Percentiles rank a stretch among this genome's conserved stretches.
Evolutionary conservation across 352 stramenopile species (phyloP).

Genomic region (Peronospora belbahrii): DNA sequence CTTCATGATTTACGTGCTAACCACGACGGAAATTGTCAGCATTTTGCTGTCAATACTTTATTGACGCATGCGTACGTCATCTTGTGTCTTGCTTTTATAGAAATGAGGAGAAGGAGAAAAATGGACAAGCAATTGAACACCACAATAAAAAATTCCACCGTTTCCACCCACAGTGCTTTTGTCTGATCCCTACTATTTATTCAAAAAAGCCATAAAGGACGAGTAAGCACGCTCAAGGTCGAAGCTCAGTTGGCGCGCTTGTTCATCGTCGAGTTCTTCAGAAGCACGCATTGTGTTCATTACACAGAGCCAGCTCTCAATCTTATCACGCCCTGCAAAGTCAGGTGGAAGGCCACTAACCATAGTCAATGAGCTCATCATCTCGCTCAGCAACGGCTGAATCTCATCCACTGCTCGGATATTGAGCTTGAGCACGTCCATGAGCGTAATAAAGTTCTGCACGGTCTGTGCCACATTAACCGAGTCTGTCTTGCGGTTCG

Average conservation of each 20-base stretch:
- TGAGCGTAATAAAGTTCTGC: constrained; percentile 97
- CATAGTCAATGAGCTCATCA: constrained; percentile 92
- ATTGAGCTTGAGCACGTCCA: constrained; percentile 97
- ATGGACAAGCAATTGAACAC: constrained; percentile 22
- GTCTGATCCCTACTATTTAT: constrained; percentile 37
- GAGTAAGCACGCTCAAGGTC: constrained; percentile 94
- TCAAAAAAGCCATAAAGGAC: constrained; percentile 89
- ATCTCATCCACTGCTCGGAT: constrained; percentile 96
- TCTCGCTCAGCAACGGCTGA: constrained; percentile 93
- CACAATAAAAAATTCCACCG: constrained; percentile 28
- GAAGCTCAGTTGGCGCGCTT: constrained; percentile 92
- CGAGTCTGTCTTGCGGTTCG: constrained; percentile 75
- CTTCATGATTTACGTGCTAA: constrained; percentile 5
- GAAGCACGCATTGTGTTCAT: constrained; percentile 95
- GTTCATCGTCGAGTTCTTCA: constrained; percentile 93
- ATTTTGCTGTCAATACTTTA: constrained; percentile 12
- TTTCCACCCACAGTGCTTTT: constrained; percentile 6
- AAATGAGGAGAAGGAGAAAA: constrained; percentile 10
- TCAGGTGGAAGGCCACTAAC: constrained; percentile 91
- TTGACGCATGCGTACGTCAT: constrained; percentile 9
- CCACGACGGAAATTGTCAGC: constrained; percentile 2
- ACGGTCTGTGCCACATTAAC: constrained; percentile 92
- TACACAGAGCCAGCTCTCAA: constrained; percentile 92
- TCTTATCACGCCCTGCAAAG: constrained; percentile 90
- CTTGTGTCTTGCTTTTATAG: constrained; percentile 26